Conservation (phyloP, 177 flowering plant genomes). For the Tripterygium wilfordii region DNA sequence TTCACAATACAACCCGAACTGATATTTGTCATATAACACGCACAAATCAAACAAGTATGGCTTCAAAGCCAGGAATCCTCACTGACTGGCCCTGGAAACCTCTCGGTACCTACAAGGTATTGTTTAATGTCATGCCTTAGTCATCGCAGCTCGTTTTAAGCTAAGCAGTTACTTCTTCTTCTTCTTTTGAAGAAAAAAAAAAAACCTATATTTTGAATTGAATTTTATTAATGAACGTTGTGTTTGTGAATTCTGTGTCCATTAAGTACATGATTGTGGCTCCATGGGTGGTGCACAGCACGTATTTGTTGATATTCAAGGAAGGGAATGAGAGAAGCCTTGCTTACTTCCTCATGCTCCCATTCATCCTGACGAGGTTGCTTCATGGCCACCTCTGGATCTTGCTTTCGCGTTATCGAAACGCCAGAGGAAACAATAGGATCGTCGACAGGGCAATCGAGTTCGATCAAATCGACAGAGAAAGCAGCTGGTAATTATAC, state of each 20-base stretch:
- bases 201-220: neutral
- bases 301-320: conserved; percentile 16
- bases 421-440: conserved; percentile 51
- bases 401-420: conserved; percentile 54
- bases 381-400: conserved; percentile 74
- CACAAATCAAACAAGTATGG: too few species aligned
- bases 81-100: conserved; percentile 67
- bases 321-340: conserved; percentile 25
- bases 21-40: too few species aligned
- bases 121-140: too few species aligned
- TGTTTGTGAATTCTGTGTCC: neutral
- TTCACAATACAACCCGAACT: too few species aligned
- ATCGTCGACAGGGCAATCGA: conserved; percentile 64
- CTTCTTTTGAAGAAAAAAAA: neutral
- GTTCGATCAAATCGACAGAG: conserved; percentile 81
- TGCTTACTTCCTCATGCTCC: conserved; percentile 24
- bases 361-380: conserved; percentile 39
- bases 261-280: conserved; percentile 33
- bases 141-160: too few species aligned
- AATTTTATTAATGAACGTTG: neutral
- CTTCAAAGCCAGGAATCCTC: conserved; percentile 52
- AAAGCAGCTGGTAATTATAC: conserved; percentile 50
- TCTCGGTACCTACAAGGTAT: conserved; percentile 57
- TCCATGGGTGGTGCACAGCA: conserved; percentile 27
- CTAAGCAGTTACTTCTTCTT: neutral